Conservation (phyloP, 306 rosid species). For the Medicago truncatula region DNA sequence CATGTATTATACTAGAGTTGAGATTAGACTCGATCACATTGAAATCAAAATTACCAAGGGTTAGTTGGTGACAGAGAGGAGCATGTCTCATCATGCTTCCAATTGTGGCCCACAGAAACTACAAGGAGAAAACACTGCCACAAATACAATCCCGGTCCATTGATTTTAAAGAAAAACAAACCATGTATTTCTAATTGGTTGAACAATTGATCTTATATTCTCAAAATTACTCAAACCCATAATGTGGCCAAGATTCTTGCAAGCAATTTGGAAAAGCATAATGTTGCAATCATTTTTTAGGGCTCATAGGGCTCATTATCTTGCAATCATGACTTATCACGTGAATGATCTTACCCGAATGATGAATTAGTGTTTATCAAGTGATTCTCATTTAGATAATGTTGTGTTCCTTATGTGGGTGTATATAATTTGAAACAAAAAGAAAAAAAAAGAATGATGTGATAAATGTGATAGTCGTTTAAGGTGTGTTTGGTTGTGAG, state of each 20-base stretch:
- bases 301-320: not conserved
- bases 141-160: constrained; percentile 35
- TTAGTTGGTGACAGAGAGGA: constrained; percentile 17
- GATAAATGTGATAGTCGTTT: no score
- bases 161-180: not conserved
- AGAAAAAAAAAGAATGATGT: no score
- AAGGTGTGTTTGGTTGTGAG: no score
- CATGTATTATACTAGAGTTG: not conserved
- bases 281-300: not conserved
- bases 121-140: constrained; percentile 42
- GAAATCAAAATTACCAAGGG: constrained; percentile 32
- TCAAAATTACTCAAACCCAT: constrained; percentile 28
- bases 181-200: constrained; percentile 30
- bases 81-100: constrained; percentile 39
- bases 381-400: not conserved
- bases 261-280: constrained; percentile 34
- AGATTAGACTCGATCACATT: constrained; percentile 11
- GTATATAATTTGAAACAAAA: no score
- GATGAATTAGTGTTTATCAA: not conserved
- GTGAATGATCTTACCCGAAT: not conserved
- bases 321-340: constrained; percentile 11
- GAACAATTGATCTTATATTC: constrained; percentile 24
- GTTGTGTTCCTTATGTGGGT: no score
- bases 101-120: constrained; percentile 45
- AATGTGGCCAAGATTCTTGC: constrained; percentile 49